These are phyloP conservation scores for Melanogaster broomeanus DNA, from an alignment of 768 basidiomycete genomes.

Conservation along the genomic window DNA sequence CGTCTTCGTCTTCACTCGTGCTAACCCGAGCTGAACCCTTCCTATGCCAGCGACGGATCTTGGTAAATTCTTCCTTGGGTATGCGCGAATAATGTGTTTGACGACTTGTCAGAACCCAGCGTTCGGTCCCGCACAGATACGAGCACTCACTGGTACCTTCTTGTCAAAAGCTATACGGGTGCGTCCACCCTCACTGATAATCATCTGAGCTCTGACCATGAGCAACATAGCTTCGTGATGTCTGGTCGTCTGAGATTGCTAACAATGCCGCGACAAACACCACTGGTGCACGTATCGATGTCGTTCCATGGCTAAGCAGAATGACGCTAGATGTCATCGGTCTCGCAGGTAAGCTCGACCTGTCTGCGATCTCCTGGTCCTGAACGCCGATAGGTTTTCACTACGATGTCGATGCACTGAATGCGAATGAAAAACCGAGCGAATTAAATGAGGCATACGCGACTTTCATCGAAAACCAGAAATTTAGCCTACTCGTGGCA, in stretches of 20 bases:
- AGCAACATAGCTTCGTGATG: conserved; percentile 51
- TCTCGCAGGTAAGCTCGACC: conserved; percentile 34
- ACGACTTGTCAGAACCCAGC: too few species aligned
- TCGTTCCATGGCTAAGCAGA: conserved; percentile 32
- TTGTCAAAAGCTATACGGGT: too few species aligned
- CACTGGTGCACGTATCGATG: conserved; percentile 22
- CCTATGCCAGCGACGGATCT: too few species aligned
- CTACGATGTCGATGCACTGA: conserved; percentile 35
- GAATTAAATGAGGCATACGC: conserved; percentile 35
- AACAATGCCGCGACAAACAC: conserved; percentile 25
- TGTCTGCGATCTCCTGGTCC: background rate
- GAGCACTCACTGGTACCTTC: too few species aligned
- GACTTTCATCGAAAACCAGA: conserved; percentile 16
- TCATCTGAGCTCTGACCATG: too few species aligned
- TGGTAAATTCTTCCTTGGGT: too few species aligned
- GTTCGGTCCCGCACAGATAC: too few species aligned
- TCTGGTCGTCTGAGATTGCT: conserved; percentile 30
- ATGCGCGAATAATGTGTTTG: too few species aligned
- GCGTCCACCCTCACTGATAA: too few species aligned
- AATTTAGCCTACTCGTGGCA: conserved; percentile 25
- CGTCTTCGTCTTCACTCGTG: too few species aligned
- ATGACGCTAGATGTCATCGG: too few species aligned
- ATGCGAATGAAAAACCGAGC: conserved; percentile 20
- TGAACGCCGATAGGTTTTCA: conserved; percentile 35
- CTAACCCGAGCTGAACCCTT: too few species aligned